A percentile compares a stretch with the other conserved stretches of the same genome.
phyloP scores from a whole-genome alignment of 78 protist species.

The Dictyostelium discoideum region DNA sequence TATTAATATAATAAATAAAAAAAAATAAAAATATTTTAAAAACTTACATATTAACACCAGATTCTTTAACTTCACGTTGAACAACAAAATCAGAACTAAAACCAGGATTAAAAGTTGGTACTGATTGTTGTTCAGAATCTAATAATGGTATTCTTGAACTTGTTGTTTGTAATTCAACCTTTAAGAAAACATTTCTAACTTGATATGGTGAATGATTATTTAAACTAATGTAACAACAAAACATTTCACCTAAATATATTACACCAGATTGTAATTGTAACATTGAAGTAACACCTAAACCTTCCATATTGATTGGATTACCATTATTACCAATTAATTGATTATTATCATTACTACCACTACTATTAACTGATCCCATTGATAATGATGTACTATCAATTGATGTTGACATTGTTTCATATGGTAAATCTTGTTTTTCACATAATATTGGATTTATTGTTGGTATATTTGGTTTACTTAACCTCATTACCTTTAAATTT shows the following conservation, averaged over 20 bases:
- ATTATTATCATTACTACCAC: neutral
- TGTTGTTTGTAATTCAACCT: conserved; percentile 74
- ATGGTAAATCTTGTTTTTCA: conserved; percentile 48
- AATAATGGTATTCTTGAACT: conserved; percentile 44
- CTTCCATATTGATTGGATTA: conserved; percentile 32
- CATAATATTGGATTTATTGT: conserved; percentile 23
- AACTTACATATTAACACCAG: conserved; percentile 72
- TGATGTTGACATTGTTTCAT: conserved; percentile 9
- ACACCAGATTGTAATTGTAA: conserved; percentile 65
- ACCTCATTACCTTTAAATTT: conserved; percentile 69
- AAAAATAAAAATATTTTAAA: too few relatives aligned
- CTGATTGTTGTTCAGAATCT: conserved; percentile 59
- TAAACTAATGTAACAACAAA: conserved; percentile 58
- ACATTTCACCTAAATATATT: conserved; percentile 71
- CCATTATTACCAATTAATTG: neutral
- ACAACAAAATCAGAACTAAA: conserved; percentile 74
- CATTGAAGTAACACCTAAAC: conserved; percentile 49
- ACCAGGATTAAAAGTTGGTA: conserved; percentile 58
- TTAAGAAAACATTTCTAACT: conserved; percentile 60
- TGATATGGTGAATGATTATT: conserved; percentile 78
- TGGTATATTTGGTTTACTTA: conserved; percentile 67
- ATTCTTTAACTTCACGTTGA: conserved; percentile 74
- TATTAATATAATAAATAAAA: too few relatives aligned
- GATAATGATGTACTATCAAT: neutral
- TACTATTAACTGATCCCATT: neutral